Base-by-base conservation (phyloP, 2,329 filamentous ascomycete species). In the Colletotrichum sidae region DNA sequence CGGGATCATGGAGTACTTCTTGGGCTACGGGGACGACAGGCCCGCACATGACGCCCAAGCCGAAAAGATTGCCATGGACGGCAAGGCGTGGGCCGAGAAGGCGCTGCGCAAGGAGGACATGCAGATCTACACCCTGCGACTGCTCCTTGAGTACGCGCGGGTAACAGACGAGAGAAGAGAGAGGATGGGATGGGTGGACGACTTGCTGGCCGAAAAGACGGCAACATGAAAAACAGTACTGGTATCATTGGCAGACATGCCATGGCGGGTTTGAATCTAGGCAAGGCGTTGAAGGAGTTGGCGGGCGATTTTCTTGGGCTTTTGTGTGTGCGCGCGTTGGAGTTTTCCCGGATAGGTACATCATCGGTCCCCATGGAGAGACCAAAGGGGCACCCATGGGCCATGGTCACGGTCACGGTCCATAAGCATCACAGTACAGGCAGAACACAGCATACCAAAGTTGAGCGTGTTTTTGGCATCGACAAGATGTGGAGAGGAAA, bases 71-170 rank as follows among this genome's bases (percentile, higher is more conserved):
- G 91, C 91, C 11, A 76, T 80, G 47, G 85, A 84, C 4, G 90
- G 91, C 2, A 87, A 89, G 73, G 80, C 81, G 38, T 94, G 91
- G 91, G 89, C 90, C 0, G 86, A 88, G 67, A 85, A 79, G 72
- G 91, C 91, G 8, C 78, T 93, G 34, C 80, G 92, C 63, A 86
- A 83, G 70, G 90, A 92, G 71, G 91, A 93, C 72, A 92, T 93
- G 90, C 84, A 88, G 71, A 82, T 93, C 8, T 94, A 94, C 73
- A 83, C 88, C 8, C 79, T 90, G 58, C 79, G 91, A 47, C 72
- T 94, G 69, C 75, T 91, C 57, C 77, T 90, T 38, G 89, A 91
- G 76, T 90, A 90, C 67, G 88, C 83, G 6, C 78, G 88, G 15
- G 71, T 90, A 11, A 76, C 79, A 44, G 85, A 86, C 59, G 84